These are phyloP conservation scores for Dichomitus squalens DNA, from an alignment of 1,284 basidiomycete genomes.

Conservation along the genomic window DNA sequence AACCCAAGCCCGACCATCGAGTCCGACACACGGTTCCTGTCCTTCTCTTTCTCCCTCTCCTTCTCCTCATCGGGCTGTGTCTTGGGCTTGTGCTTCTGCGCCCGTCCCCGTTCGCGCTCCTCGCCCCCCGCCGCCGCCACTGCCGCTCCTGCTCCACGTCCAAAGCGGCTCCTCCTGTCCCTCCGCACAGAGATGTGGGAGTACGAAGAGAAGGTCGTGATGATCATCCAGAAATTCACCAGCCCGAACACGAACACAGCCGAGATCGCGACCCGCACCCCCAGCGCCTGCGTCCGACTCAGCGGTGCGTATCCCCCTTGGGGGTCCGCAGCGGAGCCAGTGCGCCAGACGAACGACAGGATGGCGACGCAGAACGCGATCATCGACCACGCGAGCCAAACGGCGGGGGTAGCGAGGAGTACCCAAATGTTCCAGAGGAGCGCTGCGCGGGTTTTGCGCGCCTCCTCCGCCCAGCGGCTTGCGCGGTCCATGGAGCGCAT, in stretches of 20 bases:
- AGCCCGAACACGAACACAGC: slow-evolving; percentile 59
- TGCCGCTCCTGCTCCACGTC: neutral
- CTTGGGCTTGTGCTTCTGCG: neutral
- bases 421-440: slow-evolving; percentile 85
- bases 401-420: slow-evolving; percentile 67
- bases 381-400: slow-evolving; percentile 82
- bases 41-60: slow-evolving; percentile 16
- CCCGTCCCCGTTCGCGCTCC: neutral
- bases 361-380: slow-evolving; percentile 69
- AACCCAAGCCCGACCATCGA: slow-evolving; percentile 29
- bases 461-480: slow-evolving; percentile 79
- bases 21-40: slow-evolving; percentile 14
- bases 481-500: slow-evolving; percentile 81
- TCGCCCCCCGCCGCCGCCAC: slow-evolving; percentile 6
- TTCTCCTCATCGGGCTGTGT: slow-evolving; percentile 9
- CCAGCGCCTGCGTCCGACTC: slow-evolving; percentile 40
- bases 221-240: slow-evolving; percentile 62
- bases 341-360: slow-evolving; percentile 73
- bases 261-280: slow-evolving; percentile 59
- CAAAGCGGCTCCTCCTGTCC: slow-evolving; percentile 21
- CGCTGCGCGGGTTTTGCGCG: slow-evolving; percentile 60
- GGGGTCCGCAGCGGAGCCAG: slow-evolving; percentile 54
- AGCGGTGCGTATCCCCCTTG: slow-evolving; percentile 29
- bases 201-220: slow-evolving; percentile 64
- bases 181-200: slow-evolving; percentile 34